phyloP scores from a whole-genome alignment of 305 asterid species.

The Fraxinus floribunda region DNA sequence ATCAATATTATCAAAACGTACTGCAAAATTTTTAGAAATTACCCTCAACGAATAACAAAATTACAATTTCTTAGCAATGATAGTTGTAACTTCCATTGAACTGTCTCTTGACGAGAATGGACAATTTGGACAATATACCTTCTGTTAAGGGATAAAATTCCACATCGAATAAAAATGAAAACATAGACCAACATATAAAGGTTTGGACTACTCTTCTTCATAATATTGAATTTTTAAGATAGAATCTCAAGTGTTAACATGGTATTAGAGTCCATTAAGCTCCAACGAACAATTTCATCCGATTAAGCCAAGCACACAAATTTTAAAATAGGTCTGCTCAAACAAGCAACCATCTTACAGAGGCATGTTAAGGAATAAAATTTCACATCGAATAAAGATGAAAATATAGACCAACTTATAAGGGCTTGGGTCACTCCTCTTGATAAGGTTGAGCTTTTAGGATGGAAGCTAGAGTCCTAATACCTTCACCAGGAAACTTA shows the following conservation, averaged over 20 bases:
- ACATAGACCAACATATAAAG: background rate
- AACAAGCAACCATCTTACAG: background rate
- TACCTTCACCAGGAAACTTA: background rate
- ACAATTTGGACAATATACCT: background rate
- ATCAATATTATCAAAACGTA: background rate
- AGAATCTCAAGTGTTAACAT: background rate
- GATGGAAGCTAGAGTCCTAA: too few relatives aligned
- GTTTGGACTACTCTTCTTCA: background rate
- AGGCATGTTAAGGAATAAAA: background rate
- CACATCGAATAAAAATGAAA: background rate
- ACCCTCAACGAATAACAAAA: background rate
- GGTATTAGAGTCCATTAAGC: background rate
- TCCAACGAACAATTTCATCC: too few relatives aligned
- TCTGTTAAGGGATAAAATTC: background rate
- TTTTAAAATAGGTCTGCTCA: background rate
- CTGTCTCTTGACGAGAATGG: background rate
- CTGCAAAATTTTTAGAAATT: background rate
- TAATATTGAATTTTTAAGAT: too few relatives aligned
- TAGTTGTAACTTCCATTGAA: background rate
- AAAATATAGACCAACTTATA: background rate
- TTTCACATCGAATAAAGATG: too few relatives aligned
- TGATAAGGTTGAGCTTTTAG: background rate
- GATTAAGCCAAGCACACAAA: background rate
- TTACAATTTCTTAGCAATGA: background rate
- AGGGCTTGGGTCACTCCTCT: background rate